Evolutionary conservation across 2,329 filamentous ascomycete species (phyloP).

Genomic region (Chrysoporthe puriensis): DNA sequence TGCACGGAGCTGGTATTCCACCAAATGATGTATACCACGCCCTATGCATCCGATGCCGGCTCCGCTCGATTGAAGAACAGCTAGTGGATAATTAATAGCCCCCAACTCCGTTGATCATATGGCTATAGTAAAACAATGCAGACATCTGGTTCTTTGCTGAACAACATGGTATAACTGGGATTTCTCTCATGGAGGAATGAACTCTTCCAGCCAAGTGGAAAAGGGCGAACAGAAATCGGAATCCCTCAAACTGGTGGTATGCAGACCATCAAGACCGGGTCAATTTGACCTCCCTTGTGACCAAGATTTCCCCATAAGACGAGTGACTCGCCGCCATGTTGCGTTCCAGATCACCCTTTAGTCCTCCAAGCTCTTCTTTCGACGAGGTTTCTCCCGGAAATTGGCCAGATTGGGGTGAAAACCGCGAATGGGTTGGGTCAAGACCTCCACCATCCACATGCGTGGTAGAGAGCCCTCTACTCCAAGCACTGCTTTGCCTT

Average conservation of each 20-base stretch:
- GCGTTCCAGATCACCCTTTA: not conserved
- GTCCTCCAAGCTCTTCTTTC: not conserved
- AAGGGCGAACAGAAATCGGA: no score
- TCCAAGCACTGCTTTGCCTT: slow-evolving; percentile 14
- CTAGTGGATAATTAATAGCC: not conserved
- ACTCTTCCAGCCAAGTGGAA: no score
- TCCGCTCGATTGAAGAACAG: not conserved
- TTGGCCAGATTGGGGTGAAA: not conserved
- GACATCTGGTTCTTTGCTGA: no score
- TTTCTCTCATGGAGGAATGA: no score
- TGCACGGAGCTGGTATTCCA: no score
- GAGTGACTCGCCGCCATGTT: not conserved
- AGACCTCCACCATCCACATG: not conserved
- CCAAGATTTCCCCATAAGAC: slow-evolving; percentile 8
- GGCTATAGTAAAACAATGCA: no score
- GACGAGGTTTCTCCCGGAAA: not conserved
- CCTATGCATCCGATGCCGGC: slow-evolving; percentile 6
- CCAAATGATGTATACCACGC: not conserved
- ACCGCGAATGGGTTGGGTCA: not conserved
- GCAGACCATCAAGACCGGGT: slow-evolving; percentile 4
- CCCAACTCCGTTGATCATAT: not conserved
- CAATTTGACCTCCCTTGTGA: slow-evolving; percentile 21
- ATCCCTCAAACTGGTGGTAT: no score
- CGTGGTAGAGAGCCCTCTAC: not conserved
- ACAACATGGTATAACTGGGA: no score